phyloP scores from a whole-genome alignment of 371 early-diverging fungal species.

The Mortierella sp. region DNA sequence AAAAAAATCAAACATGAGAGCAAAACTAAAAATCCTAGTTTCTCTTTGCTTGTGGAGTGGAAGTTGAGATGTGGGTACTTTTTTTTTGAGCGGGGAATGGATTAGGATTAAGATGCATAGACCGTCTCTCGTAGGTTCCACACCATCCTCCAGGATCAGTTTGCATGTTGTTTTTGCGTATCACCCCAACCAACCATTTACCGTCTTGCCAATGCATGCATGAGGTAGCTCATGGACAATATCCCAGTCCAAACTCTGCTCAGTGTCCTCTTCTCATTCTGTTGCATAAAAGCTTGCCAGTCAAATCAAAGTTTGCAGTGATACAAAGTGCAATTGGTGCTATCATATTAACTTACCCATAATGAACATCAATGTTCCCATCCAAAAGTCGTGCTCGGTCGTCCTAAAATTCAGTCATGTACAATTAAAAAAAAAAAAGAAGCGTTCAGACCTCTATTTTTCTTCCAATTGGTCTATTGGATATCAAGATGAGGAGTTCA shows the following conservation, averaged over 20 bases:
- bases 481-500: too few species aligned
- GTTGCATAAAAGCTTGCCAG: too few species aligned
- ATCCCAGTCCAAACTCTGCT: too few species aligned
- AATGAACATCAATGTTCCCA: constrained; percentile 13
- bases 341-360: constrained; percentile 24
- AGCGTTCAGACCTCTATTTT: background rate
- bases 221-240: too few species aligned
- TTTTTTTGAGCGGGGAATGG: background rate
- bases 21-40: constrained; percentile 1
- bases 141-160: background rate
- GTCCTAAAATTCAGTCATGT: constrained; percentile 14
- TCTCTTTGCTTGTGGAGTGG: background rate
- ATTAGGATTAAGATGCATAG: background rate
- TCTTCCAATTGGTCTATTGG: background rate
- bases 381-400: constrained; percentile 28
- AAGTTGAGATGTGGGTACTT: too few species aligned
- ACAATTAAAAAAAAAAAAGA: background rate
- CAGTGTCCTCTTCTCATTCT: background rate
- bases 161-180: background rate
- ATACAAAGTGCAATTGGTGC: background rate
- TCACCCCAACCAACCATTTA: background rate
- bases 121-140: background rate
- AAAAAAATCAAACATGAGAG: constrained; percentile 6
- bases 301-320: background rate
- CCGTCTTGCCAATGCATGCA: background rate